Conservation (phyloP, 768 basidiomycete genomes). For the Sporobolomyces phaffii region DNA sequence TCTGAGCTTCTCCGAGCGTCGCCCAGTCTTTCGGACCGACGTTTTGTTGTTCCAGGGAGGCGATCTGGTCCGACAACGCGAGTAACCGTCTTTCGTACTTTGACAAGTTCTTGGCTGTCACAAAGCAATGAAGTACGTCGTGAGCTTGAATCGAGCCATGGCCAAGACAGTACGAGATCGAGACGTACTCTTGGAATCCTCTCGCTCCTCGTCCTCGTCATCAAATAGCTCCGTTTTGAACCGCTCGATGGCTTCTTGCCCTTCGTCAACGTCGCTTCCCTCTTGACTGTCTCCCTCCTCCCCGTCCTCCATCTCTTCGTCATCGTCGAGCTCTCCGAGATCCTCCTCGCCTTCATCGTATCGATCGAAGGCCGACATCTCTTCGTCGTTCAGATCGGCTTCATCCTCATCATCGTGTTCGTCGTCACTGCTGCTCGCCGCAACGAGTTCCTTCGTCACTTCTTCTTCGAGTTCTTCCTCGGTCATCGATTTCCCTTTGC, state of each 20-base stretch:
- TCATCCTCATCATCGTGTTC: slow-evolving; percentile 33
- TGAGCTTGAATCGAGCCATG: not conserved
- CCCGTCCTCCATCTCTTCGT: no score
- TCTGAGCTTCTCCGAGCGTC: slow-evolving; percentile 79
- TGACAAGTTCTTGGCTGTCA: slow-evolving; percentile 52
- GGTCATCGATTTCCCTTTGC: slow-evolving; percentile 15
- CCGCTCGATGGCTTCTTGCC: slow-evolving; percentile 56
- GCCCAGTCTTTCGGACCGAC: slow-evolving; percentile 86
- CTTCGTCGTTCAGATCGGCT: no score
- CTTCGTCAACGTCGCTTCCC: slow-evolving; percentile 34
- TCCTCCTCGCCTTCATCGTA: slow-evolving; percentile 44
- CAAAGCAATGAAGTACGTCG: no score
- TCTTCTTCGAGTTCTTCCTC: slow-evolving; percentile 37
- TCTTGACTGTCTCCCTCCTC: no score
- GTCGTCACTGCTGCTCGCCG: slow-evolving; percentile 26
- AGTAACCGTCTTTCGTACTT: slow-evolving; percentile 73
- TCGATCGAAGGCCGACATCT: no score
- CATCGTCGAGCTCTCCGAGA: no score
- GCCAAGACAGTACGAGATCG: not conserved
- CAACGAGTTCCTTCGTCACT: slow-evolving; percentile 21
- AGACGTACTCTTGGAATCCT: slow-evolving; percentile 41
- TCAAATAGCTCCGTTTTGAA: slow-evolving; percentile 74
- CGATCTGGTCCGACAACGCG: slow-evolving; percentile 69
- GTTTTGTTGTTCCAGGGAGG: slow-evolving; percentile 75
- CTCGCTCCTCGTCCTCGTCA: slow-evolving; percentile 56